These are phyloP conservation scores for Pyrenophora teres DNA, from an alignment of 2,329 filamentous ascomycete species.

Conservation along the genomic window DNA sequence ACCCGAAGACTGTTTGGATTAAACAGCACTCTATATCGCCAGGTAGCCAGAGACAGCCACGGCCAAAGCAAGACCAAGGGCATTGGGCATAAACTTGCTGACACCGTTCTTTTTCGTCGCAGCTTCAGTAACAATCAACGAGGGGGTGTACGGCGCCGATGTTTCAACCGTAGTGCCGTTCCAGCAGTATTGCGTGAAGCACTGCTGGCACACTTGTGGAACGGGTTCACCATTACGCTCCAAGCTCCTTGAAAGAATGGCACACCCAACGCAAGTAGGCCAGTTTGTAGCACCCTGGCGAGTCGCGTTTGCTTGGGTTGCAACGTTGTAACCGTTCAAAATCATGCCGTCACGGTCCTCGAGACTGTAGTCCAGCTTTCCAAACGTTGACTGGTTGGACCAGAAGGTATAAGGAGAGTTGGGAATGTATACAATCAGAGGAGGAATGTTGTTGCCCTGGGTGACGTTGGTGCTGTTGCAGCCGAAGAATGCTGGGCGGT, in stretches of 20 bases:
- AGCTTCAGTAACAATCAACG: slow-evolving; percentile 23
- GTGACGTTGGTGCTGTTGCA: slow-evolving; percentile 71
- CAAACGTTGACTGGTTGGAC: slow-evolving; percentile 80
- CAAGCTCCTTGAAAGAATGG: slow-evolving; percentile 77
- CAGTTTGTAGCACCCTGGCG: slow-evolving; percentile 66
- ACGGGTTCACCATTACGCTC: slow-evolving; percentile 70
- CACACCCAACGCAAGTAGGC: slow-evolving; percentile 85
- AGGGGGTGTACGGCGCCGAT: slow-evolving; percentile 36
- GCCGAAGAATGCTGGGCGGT: slow-evolving; percentile 77
- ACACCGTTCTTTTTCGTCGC: slow-evolving; percentile 29
- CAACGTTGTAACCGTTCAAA: slow-evolving; percentile 81
- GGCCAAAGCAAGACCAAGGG: slow-evolving; percentile 24
- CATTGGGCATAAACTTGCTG: slow-evolving; percentile 30
- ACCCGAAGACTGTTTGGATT: not conserved
- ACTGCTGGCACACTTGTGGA: slow-evolving; percentile 73
- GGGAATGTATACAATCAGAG: slow-evolving; percentile 85
- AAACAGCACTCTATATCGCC: slow-evolving; percentile 15
- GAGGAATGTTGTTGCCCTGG: slow-evolving; percentile 53
- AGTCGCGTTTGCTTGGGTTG: slow-evolving; percentile 81
- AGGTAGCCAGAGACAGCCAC: slow-evolving; percentile 23
- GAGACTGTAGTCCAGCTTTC: slow-evolving; percentile 64
- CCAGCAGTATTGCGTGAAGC: slow-evolving; percentile 90
- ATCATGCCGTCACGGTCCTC: slow-evolving; percentile 78
- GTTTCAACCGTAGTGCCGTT: slow-evolving; percentile 67
- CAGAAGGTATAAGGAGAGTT: slow-evolving; percentile 78